Evolutionary conservation across 106 monocot genomes (phyloP).

Genomic region (Posidonia australis): DNA sequence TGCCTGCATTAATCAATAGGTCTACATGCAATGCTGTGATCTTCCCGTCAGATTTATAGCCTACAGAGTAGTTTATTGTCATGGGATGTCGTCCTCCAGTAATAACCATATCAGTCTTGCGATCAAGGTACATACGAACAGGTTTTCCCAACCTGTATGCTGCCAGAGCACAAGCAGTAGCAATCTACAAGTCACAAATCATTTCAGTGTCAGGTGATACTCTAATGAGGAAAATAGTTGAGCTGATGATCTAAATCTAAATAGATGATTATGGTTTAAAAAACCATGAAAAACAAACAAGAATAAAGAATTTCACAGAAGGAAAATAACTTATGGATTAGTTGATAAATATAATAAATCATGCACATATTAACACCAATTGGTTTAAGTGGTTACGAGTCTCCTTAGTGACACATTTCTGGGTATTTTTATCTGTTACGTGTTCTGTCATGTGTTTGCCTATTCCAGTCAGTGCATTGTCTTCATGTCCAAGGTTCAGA

Average conservation of each 20-base stretch:
- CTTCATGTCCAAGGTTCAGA: too few species aligned
- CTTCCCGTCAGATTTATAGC: slow-evolving; percentile 63
- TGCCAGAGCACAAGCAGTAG: slow-evolving; percentile 72
- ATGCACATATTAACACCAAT: too few species aligned
- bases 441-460: too few species aligned
- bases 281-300: too few species aligned
- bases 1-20: slow-evolving; percentile 64
- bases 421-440: too few species aligned
- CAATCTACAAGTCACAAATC: slow-evolving; percentile 33
- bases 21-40: slow-evolving; percentile 73
- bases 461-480: too few species aligned
- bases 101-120: slow-evolving; percentile 86
- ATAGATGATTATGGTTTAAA: too few species aligned
- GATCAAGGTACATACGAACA: slow-evolving; percentile 75
- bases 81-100: slow-evolving; percentile 80
- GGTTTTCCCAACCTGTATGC: slow-evolving; percentile 60
- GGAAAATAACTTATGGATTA: too few species aligned
- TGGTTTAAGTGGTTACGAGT: too few species aligned
- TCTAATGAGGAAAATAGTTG: neutral
- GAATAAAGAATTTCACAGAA: too few species aligned
- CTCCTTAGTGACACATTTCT: too few species aligned
- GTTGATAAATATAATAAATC: too few species aligned
- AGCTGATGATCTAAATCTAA: neutral
- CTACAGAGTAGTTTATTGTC: slow-evolving; percentile 60
- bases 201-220: neutral